phyloP scores from a whole-genome alignment of 2,329 filamentous ascomycete genomes.

The Mariannaea sp. region DNA sequence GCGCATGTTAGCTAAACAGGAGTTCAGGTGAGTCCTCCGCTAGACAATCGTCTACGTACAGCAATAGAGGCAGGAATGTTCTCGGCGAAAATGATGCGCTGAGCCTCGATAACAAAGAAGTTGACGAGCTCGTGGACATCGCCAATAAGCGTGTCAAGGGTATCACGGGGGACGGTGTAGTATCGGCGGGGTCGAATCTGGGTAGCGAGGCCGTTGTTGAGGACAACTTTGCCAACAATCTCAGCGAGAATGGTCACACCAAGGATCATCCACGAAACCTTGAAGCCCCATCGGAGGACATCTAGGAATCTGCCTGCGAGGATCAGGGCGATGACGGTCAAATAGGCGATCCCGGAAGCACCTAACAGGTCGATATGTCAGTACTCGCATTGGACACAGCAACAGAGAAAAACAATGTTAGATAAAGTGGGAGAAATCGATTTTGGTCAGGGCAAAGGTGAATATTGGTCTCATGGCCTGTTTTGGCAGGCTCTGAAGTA shows the following conservation, averaged over 20 bases:
- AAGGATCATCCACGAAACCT: conserved; percentile 67
- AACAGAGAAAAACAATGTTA: neutral
- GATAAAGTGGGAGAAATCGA: conserved; percentile 1
- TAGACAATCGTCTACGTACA: conserved; percentile 54
- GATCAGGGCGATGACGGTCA: conserved; percentile 61
- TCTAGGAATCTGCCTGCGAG: conserved; percentile 69
- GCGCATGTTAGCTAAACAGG: conserved; percentile 23
- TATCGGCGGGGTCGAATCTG: conserved; percentile 71
- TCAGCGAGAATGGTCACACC: conserved; percentile 66
- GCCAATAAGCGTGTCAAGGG: conserved; percentile 63
- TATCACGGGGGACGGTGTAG: conserved; percentile 67
- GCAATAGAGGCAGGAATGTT: conserved; percentile 64
- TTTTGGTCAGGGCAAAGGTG: conserved; percentile 82
- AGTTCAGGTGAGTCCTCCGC: conserved; percentile 19
- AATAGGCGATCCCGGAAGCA: conserved; percentile 68
- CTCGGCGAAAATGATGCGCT: conserved; percentile 71
- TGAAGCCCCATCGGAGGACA: conserved; percentile 67
- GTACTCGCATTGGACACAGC: conserved; percentile 15
- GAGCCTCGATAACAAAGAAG: conserved; percentile 72
- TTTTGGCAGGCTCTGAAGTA: conserved; percentile 94
- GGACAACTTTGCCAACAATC: conserved; percentile 62
- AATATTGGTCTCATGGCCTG: conserved; percentile 93
- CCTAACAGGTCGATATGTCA: conserved; percentile 46
- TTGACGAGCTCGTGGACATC: conserved; percentile 72
- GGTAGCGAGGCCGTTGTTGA: conserved; percentile 66